Evolutionary conservation across 2,329 filamentous ascomycete species (phyloP), one percentile per base, ranked within the genome.

Genomic region (Canariomyces notabilis): DNA sequence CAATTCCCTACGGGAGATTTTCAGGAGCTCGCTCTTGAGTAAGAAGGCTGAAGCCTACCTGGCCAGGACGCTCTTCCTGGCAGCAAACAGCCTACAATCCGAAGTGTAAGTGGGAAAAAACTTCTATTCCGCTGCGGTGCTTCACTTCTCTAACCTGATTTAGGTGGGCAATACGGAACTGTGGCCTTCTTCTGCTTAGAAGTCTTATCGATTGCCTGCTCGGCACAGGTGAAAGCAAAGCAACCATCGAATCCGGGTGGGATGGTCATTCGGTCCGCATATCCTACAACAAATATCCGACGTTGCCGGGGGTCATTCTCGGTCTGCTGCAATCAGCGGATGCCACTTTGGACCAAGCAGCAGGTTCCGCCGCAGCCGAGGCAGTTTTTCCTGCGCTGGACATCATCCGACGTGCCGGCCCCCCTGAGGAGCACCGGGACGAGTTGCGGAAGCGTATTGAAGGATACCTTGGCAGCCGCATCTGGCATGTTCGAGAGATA

Each of bases 141-240:
- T 16, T 6, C 12, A 11, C 2, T 0, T 29, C 55, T 35, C 39
- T 49, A 20, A 56, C 23, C 32, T 20, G 15, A 14, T 14, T 9
- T 50, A 87, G 82, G 18, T 98, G 93, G 93, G 88, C 90, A 0
- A 89, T 98, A 46, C 83, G 90, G 1, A 98, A 98, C 63, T 96
- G 89, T 56, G 89, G 89, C 2, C 69, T 97, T 26, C 85, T 97
- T 68, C 79, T 98, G 6, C 82, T 97, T 54, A 82, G 91, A 44
- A 88, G 89, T 51, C 73, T 96, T 5, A 86, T 95, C 42, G 87
- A 93, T 61, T 78, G 79, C 52, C 70, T 94, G 1, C 80, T 93
- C 21, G 87, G 87, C 14, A 87, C 83, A 0, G 83, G 80, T 44
- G 84, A 89, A 65, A 88, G 72, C 70, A 89, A 83, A 61, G 57